Conservation (phyloP, 805 yeast species). For the Metschnikowia rubicola region DNA sequence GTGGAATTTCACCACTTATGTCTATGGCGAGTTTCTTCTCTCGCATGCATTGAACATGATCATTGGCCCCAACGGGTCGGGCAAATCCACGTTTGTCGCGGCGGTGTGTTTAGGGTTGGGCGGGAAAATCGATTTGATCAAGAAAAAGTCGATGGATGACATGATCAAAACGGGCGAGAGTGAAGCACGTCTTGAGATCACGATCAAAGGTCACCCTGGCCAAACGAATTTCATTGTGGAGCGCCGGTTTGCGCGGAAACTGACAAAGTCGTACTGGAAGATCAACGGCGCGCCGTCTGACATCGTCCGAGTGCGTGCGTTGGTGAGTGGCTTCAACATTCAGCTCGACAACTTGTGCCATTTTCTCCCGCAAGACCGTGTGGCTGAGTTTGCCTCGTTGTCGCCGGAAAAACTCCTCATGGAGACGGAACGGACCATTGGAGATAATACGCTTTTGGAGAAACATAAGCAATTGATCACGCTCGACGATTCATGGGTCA, state of each 20-base stretch:
- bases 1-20: constrained; percentile 66
- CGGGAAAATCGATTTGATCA: constrained; percentile 72
- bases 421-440: constrained; percentile 81
- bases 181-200: constrained; percentile 47
- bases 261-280: constrained; percentile 47
- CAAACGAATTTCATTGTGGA: constrained; percentile 37
- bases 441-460: constrained; percentile 51
- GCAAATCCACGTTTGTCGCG: constrained; percentile 89
- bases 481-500: constrained; percentile 42
- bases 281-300: constrained; percentile 39
- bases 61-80: constrained; percentile 96
- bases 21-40: constrained; percentile 65
- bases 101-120: constrained; percentile 88
- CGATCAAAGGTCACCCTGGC: constrained; percentile 39
- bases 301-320: constrained; percentile 45
- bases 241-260: constrained; percentile 42
- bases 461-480: constrained; percentile 56
- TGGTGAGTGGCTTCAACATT: constrained; percentile 55
- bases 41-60: constrained; percentile 87
- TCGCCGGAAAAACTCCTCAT: constrained; percentile 68
- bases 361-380: constrained; percentile 92
- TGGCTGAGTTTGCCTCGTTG: constrained; percentile 83
- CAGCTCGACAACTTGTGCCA: constrained; percentile 92
- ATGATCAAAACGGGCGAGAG: constrained; percentile 70
- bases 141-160: constrained; percentile 60